Evolutionary conservation across 1,284 basidiomycete genomes (phyloP).

Genomic region (Entoloma clypeatum): DNA sequence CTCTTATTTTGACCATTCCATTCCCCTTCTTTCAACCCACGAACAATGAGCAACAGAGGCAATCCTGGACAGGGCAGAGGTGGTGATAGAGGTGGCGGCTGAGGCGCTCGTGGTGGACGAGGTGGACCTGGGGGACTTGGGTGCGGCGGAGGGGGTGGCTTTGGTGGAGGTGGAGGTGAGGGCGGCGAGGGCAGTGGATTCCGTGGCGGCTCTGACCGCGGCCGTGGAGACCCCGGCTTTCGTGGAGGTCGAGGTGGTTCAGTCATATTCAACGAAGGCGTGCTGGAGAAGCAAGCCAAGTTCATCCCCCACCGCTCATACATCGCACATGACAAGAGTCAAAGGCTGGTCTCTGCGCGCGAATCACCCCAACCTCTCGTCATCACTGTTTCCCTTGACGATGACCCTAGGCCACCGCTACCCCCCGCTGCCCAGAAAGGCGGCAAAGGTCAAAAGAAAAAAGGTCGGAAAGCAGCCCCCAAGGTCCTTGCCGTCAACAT

Average conservation of each 20-base stretch:
- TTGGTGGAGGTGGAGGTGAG: no score
- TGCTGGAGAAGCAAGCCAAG: constrained; percentile 38
- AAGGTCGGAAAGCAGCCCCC: constrained; percentile 30
- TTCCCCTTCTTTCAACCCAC: no score
- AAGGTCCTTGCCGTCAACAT: constrained; percentile 53
- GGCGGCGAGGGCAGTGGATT: no score
- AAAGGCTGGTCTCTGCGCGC: constrained; percentile 53
- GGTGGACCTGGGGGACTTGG: constrained; percentile 19
- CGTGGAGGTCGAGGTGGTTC: constrained; percentile 25
- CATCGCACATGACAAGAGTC: constrained; percentile 61
- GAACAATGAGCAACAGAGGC: constrained; percentile 18
- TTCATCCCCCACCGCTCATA: constrained; percentile 40
- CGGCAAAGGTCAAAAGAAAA: no score
- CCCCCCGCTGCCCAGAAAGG: no score
- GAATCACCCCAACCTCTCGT: constrained; percentile 54
- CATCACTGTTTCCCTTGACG: constrained; percentile 46
- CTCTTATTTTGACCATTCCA: no score
- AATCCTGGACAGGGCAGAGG: constrained; percentile 19
- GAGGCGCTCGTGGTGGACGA: constrained; percentile 18
- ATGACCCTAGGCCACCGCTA: no score
- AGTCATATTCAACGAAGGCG: constrained; percentile 40
- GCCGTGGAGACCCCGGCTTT: no score
- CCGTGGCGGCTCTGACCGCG: no score
- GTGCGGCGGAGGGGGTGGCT: constrained; percentile 21
- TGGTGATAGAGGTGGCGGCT: constrained; percentile 21